phyloP scores from a whole-genome alignment of 2,329 filamentous ascomycete species.

The Ascochyta viciae-villosae region DNA sequence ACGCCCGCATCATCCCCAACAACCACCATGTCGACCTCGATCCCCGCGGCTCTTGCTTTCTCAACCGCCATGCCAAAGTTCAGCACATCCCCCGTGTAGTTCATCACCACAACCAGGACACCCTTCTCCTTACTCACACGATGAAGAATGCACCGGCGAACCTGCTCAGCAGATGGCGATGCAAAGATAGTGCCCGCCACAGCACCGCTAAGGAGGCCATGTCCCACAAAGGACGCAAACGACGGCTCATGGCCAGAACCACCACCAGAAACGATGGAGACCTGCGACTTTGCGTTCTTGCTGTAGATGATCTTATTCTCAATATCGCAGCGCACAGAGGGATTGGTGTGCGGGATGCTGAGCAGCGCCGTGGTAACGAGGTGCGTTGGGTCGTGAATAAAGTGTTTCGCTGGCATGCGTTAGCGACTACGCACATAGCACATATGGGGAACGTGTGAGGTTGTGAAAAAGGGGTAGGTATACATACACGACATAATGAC shows the following conservation, averaged over 20 bases:
- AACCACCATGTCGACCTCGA: constrained; percentile 85
- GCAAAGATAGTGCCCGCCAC: constrained; percentile 90
- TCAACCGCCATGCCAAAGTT: constrained; percentile 95
- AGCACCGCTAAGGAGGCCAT: constrained; percentile 78
- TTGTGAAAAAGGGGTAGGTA: not conserved
- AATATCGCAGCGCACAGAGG: constrained; percentile 77
- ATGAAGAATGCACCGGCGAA: constrained; percentile 75
- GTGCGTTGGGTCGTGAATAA: constrained; percentile 82
- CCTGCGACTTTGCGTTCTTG: constrained; percentile 56
- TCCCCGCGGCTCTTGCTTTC: constrained; percentile 81
- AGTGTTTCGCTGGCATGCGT: constrained; percentile 71
- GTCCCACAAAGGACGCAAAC: constrained; percentile 84
- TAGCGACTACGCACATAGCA: not conserved
- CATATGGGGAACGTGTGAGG: no score
- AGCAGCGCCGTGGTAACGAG: constrained; percentile 80
- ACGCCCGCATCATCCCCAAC: constrained; percentile 94
- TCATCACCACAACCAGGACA: constrained; percentile 92
- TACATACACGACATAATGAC: constrained; percentile 11
- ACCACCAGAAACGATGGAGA: constrained; percentile 86
- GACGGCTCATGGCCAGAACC: constrained; percentile 90
- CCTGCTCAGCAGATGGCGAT: constrained; percentile 80
- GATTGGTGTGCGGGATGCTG: constrained; percentile 82
- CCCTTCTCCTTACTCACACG: constrained; percentile 75
- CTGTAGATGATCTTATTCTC: constrained; percentile 73
- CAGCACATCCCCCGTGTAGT: constrained; percentile 79